Base-by-base conservation (phyloP, 805 yeast species). In the Cyberlindnera veronae region DNA sequence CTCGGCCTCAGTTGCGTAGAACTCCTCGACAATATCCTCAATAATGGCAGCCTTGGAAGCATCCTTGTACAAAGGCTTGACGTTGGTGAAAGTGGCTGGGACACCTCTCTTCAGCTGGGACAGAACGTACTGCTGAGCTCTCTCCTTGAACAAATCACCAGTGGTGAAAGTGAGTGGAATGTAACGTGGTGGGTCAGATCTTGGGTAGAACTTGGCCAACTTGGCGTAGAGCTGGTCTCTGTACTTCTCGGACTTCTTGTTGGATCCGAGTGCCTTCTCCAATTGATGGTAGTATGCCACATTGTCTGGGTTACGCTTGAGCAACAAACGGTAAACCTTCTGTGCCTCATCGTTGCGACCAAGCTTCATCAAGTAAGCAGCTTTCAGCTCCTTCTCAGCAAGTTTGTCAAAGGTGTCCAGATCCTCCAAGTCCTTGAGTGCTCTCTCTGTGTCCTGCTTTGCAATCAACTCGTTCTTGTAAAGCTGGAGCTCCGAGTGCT, bases 271-370 rank as follows among this genome's bases (percentile, higher is more conserved):
- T 3, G 86, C 68, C 18, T 70, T 61, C 57, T 91, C 96, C 46
- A 93, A 67, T 29, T 74, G 63, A 36, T 64, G 60, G 59, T 87
- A 90, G 57, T 87, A 88, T 11, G 61, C 66, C 27, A 68, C 66
- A 53, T 84, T 75, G 55, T 89, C 96, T 0, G 98, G 95, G 60
- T 91, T 91, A 56, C 96, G 79, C 58, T 84, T 78, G 43, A 91
- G 68, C 42, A 91, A 68, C 41, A 71, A 67, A 57, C 95, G 76
- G 57, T 81, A 85, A 29, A 77, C 69, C 36, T 73, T 53, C 14
- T 86, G 77, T 1, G 96, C 91, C 39, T 85, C 87, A 39, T 76
- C 67, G 12, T 57, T 54, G 32, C 69, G 65, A 9, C 79, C 84
- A 43, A 85, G 62, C 29, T 77, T 70, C 60, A 79, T 62, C 39